Evolutionary conservation across 2,329 filamentous ascomycete genomes (phyloP), one percentile per base, ranked within the genome.

Genomic region (Calonectria henricotiae): DNA sequence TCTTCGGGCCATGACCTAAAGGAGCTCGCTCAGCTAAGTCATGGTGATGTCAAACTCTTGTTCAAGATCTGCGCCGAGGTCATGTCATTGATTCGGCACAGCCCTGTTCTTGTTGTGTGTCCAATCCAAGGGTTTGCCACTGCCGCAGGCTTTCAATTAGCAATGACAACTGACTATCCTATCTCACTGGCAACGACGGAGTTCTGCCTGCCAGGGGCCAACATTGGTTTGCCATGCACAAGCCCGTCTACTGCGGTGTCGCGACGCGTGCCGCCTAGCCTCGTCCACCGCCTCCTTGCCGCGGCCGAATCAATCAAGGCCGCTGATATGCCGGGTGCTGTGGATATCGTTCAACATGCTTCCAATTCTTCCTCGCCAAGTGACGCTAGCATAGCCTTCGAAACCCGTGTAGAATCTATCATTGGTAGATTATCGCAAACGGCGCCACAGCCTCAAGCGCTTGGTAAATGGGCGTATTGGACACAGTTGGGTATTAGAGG

Each of bases 381-480:
- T 0, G 46, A 41, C 5, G 23, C 25, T 2, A 23, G 20, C 5
- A 43, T 17, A 1, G 69, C 69, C 0, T 68, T 78, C 6, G 76
- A 78, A 23, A 39, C 2, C 0, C 70, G 75, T 2, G 71, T 75
- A 1, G 32, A 65, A 0, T 20, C 27, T 0, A 64, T 78, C 9
- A 20, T 78, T 1, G 54, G 65, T 13, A 64, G 43, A 2, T 7
- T 78, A 4, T 65, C 46, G 2, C n/a, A n/a, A 0, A 75, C 73
- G 61, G 69, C 76, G 1, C 51, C 75, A 0, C 75, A 75, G 15
- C 73, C 74, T 9, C 74, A 76, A 9, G 76, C 75, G 0, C 25
- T 76, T 5, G 76, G 76, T 0, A 78, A 78, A 62, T 78, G 76
- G 76, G 74, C 76, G 1, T 78, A 71, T 13, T 74, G 76, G 75